phyloP scores from a whole-genome alignment of 768 basidiomycete genomes.

The Suillus subaureus region DNA sequence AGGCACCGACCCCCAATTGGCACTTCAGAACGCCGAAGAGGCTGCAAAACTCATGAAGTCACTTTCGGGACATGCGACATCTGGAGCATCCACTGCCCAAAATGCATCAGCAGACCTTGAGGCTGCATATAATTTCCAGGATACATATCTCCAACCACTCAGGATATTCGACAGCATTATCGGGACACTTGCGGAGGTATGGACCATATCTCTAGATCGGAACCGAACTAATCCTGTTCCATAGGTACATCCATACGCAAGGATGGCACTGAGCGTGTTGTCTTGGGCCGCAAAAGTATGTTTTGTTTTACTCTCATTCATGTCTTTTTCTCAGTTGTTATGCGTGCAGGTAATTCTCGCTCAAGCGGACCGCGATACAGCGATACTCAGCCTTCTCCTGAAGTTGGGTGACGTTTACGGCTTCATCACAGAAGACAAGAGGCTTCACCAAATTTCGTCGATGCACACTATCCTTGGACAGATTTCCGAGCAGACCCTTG shows the following conservation, averaged over 20 bases:
- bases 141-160: too few relatives aligned
- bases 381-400: too few relatives aligned
- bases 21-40: too few relatives aligned
- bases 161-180: not conserved
- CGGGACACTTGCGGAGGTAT: not conserved
- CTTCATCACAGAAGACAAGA: constrained; percentile 3
- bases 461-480: constrained; percentile 2
- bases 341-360: too few relatives aligned
- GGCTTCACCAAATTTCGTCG: not conserved
- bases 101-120: too few relatives aligned
- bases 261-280: constrained; percentile 1
- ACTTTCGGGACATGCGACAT: too few relatives aligned
- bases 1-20: too few relatives aligned
- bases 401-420: not conserved
- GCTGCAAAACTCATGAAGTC: too few relatives aligned
- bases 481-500: constrained; percentile 5
- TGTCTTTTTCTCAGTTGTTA: too few relatives aligned
- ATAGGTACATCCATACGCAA: constrained; percentile 10
- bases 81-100: too few relatives aligned
- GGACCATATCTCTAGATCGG: not conserved
- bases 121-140: too few relatives aligned
- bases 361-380: too few relatives aligned
- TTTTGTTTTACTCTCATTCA: not conserved
- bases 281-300: not conserved
- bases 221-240: not conserved